Evolutionary conservation across 768 basidiomycete genomes (phyloP), one percentile per base, ranked within the genome.

Genomic region (Trametopsis cervina): DNA sequence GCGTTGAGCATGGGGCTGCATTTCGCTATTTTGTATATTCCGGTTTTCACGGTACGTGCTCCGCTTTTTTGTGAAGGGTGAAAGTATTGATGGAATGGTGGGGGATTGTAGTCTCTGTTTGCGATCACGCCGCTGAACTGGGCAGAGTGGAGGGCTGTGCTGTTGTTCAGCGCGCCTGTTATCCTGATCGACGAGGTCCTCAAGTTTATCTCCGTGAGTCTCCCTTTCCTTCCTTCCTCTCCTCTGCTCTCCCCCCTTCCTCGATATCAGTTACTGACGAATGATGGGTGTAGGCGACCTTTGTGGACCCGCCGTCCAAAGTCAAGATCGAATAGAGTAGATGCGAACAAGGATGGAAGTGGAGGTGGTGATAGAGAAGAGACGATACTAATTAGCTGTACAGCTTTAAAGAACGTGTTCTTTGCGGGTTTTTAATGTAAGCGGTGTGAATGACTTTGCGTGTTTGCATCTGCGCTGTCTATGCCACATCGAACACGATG

Each of bases 1-100:
- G 64, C 83, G 13, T 69, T 99, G 46, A 94, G 90, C 64, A 97
- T 98, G 94, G 80, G 68, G 1, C 71, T 98, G 23, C 95, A 98
- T 66, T 79, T 96, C 58, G 86, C 84, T 73, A 97, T 98, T 59
- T 75, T 99, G 53, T 99, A 99, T 64, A 89, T 96, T 27, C 94
- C 95, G 3, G 90, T 96, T 83, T 92, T 99, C 67, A 86, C 89
- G 21, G 89, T 90, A 56, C 9, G 47, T 43, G 18, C n/a, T 18
- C n/a, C 20, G 10, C 42, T 21, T 5, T 33, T 4, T 27, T 47
- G 10, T 26, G 17, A 12, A 24, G 22, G 17, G 29, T n/a, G n/a
- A n/a, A n/a, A n/a, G n/a, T 25, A 49, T 37, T 53, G 18, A 50
- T 40, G 17, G 29, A 17, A 25, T 15, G 42, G 21, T 25, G n/a